Evolutionary conservation across 305 asterid species (phyloP).

Genomic region (Plantago coronopus): DNA sequence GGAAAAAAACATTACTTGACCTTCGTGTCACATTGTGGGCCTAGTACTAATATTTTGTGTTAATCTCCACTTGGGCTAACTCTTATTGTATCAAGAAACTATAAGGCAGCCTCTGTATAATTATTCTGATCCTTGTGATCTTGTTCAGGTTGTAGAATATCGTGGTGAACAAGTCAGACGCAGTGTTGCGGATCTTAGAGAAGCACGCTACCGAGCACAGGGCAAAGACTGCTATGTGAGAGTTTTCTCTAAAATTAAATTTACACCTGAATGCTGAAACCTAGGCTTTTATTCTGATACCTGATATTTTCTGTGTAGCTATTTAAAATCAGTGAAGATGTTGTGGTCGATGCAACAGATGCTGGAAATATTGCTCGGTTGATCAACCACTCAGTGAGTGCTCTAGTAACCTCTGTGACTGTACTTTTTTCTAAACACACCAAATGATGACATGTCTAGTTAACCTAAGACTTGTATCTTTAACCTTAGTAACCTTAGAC

Average conservation of each 20-base stretch:
- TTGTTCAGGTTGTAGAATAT: slow-evolving; percentile 83
- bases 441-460: too few relatives aligned
- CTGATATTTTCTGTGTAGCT: slow-evolving; percentile 46
- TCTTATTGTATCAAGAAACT: slow-evolving; percentile 1
- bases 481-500: background rate
- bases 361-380: slow-evolving; percentile 97
- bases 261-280: background rate
- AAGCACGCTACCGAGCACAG: slow-evolving; percentile 69
- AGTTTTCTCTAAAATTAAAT: slow-evolving; percentile 10
- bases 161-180: slow-evolving; percentile 98
- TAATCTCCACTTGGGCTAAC: background rate
- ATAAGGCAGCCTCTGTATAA: background rate
- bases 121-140: slow-evolving; percentile 16
- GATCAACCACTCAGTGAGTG: slow-evolving; percentile 90
- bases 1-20: background rate
- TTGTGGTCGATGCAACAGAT: slow-evolving; percentile 96
- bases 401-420: too few relatives aligned
- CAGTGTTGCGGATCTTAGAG: slow-evolving; percentile 93
- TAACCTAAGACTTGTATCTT: background rate
- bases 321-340: slow-evolving; percentile 96
- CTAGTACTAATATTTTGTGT: too few relatives aligned
- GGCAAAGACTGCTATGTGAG: slow-evolving; percentile 98
- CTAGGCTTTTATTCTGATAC: background rate
- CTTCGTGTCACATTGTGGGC: too few relatives aligned
- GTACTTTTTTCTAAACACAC: too few relatives aligned